phyloP scores from a whole-genome alignment of 768 basidiomycete species.

The Tricholoma saponaceum region DNA sequence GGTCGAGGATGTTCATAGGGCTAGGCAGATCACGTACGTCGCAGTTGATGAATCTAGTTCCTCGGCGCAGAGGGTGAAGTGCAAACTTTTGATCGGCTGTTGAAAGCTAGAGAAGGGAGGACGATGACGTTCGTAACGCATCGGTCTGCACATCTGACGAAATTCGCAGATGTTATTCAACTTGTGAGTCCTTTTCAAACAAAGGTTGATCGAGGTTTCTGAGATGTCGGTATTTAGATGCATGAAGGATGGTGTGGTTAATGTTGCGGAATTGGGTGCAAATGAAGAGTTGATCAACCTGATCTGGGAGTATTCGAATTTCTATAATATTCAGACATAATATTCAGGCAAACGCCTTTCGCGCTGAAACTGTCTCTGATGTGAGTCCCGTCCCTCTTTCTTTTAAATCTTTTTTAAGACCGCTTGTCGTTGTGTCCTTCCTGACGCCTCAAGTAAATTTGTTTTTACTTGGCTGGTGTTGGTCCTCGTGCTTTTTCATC shows the following conservation, averaged over 20 bases:
- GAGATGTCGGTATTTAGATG: conserved; percentile 16
- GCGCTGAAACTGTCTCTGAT: too few relatives aligned
- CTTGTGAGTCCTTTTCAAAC: conserved; percentile 17
- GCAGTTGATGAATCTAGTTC: conserved; percentile 48
- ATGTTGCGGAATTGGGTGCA: conserved; percentile 26
- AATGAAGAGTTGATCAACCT: conserved; percentile 28
- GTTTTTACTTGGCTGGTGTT: too few relatives aligned
- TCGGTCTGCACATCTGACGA: neutral
- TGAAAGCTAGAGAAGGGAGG: conserved; percentile 28
- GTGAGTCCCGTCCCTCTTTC: too few relatives aligned
- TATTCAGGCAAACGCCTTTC: conserved; percentile 17
- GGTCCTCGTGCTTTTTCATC: too few relatives aligned
- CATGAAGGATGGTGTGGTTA: conserved; percentile 34
- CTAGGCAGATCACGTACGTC: conserved; percentile 28
- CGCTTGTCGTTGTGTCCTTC: too few relatives aligned
- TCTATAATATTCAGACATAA: too few relatives aligned
- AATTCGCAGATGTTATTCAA: conserved; percentile 33
- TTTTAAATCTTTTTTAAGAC: too few relatives aligned
- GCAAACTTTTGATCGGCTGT: conserved; percentile 32
- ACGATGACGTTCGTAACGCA: conserved; percentile 17
- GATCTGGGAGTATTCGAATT: conserved; percentile 28
- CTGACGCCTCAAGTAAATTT: too few relatives aligned
- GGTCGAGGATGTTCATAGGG: conserved; percentile 25
- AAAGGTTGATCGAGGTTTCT: too few relatives aligned
- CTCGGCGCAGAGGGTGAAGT: conserved; percentile 42